Base-by-base conservation (phyloP, 306 rosid genomes). In the Casuarina equisetifolia region DNA sequence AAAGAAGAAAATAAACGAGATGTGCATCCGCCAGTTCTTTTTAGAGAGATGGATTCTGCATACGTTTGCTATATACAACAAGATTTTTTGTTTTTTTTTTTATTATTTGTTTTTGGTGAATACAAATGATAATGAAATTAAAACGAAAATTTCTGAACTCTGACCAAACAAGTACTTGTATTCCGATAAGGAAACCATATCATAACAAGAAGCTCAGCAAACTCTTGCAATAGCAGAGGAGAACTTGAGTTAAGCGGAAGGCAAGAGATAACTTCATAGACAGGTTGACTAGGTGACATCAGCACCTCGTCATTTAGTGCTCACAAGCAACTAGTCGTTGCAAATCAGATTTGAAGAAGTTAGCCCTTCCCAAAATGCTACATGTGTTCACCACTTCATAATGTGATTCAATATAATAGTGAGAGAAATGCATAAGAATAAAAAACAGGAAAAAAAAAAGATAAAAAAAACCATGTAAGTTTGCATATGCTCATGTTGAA, bases 271-370 rank as follows among this genome's bases (percentile, higher is more conserved):
- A 25, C 32, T 25, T 25, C 32, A 25, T 0, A 25, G 32, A 25
- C 32, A 25, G 32, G 39, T 74, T 75, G 67, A 76, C 70, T 75
- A 81, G 73, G 25, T 69, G 78, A 70, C 78, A 82, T 82, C 73
- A 69, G 45, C 81, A 64, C 12, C 73, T 43, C 9, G 72, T 72
- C 44, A 44, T 17, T 3, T 55, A 0, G 46, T n/a, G 58, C 49
- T 54, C 68, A 73, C 45, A 76, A 76, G 74, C 72, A 68, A 32
- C 87, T 90, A 90, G 85, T 90, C 96, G 92, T 92, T 90, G 92
- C 68, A 88, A 73, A 49, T 62, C 76, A 79, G 17, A 78, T 42
- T 67, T 68, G 17, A 44, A 74, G 70, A 85, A 57, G 74, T 63
- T 17, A 64, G 20, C 12, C 74, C 50, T 69, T 82, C 32, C 32